Percentiles rank a stretch among this genome's conserved stretches.
These are phyloP conservation scores for Metschnikowia proteae DNA, from an alignment of 805 yeast species.

Conservation along the genomic window DNA sequence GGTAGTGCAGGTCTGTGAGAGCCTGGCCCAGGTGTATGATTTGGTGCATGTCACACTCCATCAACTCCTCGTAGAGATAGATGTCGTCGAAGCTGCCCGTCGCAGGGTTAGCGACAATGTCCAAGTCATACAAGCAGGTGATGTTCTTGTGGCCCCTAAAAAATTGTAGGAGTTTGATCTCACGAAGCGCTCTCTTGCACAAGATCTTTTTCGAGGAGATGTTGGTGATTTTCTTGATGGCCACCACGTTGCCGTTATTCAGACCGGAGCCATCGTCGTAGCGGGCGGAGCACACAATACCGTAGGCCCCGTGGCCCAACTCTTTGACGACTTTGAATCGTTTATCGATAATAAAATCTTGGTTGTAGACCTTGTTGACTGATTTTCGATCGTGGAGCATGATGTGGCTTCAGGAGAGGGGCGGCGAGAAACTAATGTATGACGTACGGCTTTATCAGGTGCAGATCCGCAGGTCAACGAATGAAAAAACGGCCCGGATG, in stretches of 20 bases:
- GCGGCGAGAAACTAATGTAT: background rate
- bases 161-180: conserved; percentile 82
- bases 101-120: conserved; percentile 67
- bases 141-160: conserved; percentile 96
- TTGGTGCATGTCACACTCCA: conserved; percentile 99
- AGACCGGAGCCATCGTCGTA: conserved; percentile 61
- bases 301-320: conserved; percentile 97
- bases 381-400: conserved; percentile 29
- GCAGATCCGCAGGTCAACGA: conserved; percentile 1
- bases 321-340: conserved; percentile 88
- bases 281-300: conserved; percentile 91
- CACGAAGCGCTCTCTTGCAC: conserved; percentile 89
- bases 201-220: conserved; percentile 87
- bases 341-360: conserved; percentile 87
- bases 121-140: conserved; percentile 91
- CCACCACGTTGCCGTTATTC: conserved; percentile 52
- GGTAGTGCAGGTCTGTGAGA: conserved; percentile 91
- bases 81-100: conserved; percentile 80
- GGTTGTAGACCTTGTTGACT: conserved; percentile 52
- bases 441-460: background rate
- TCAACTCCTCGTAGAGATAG: conserved; percentile 89
- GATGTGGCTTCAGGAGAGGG: conserved; percentile 1
- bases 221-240: conserved; percentile 94
- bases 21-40: conserved; percentile 93
- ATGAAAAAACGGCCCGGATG: background rate